Evolutionary conservation across 257 asterid species (phyloP).

Genomic region (Schizonepeta tenuifolia): DNA sequence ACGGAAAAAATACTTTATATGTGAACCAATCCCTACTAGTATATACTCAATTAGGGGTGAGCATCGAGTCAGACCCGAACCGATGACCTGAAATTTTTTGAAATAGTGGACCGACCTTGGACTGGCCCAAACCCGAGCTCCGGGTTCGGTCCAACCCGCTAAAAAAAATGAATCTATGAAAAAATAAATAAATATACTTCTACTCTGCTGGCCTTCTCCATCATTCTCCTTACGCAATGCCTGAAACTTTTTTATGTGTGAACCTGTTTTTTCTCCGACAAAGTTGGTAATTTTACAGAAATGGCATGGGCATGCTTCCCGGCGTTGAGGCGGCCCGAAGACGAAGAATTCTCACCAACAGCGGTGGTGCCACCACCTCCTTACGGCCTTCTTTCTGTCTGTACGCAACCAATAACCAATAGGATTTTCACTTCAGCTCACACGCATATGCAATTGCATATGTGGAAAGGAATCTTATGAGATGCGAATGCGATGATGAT

Average conservation of each 20-base stretch:
- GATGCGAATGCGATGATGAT: not conserved
- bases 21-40: too few relatives aligned
- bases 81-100: too few relatives aligned
- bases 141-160: too few relatives aligned
- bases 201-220: not conserved
- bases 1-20: too few relatives aligned
- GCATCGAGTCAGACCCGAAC: too few relatives aligned
- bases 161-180: too few relatives aligned
- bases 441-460: not conserved
- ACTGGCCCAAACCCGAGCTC: too few relatives aligned
- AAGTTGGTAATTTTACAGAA: not conserved
- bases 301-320: conserved; percentile 55
- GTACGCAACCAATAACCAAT: conserved; percentile 23
- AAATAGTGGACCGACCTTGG: too few relatives aligned
- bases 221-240: not conserved
- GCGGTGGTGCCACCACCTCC: not conserved
- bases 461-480: not conserved
- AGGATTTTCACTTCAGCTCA: not conserved
- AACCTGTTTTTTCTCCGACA: too few relatives aligned
- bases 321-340: conserved; percentile 59
- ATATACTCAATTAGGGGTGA: too few relatives aligned
- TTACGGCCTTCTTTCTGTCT: conserved; percentile 54
- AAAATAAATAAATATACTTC: not conserved
- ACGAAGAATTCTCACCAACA: conserved; percentile 37
- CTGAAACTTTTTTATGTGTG: too few relatives aligned